These are phyloP conservation scores for Paspalum notatum DNA, from an alignment of 176 grass and related monocot genomes.

Conservation along the genomic window DNA sequence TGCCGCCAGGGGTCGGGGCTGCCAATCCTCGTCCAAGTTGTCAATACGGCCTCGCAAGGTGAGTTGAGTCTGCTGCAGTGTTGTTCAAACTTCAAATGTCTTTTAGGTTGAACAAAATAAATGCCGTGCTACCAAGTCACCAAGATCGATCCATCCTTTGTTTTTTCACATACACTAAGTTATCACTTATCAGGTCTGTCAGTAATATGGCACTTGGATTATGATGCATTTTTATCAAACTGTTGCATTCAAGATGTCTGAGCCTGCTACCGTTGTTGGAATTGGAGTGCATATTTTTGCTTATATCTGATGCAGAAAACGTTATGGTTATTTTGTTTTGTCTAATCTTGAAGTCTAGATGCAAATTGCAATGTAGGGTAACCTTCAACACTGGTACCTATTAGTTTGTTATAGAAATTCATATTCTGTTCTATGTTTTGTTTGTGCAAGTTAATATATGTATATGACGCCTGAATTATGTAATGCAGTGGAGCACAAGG, in stretches of 20 bases:
- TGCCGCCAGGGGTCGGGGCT: conserved; percentile 53
- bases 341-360: neutral
- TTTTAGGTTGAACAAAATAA: neutral
- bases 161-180: neutral
- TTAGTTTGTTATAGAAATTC: neutral
- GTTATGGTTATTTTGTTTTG: neutral
- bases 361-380: neutral
- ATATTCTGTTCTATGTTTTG: neutral
- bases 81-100: neutral
- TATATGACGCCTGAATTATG: conserved; percentile 21
- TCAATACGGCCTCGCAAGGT: conserved; percentile 65
- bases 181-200: neutral
- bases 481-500: conserved; percentile 75
- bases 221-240: neutral
- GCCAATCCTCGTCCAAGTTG: conserved; percentile 54
- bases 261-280: neutral
- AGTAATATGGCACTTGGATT: neutral
- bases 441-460: neutral
- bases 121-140: neutral
- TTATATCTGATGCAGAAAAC: neutral
- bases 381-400: neutral
- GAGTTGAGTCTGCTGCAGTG: neutral
- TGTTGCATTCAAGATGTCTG: neutral
- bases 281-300: neutral
- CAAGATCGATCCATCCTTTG: neutral